Conservation (phyloP, 768 basidiomycete genomes). For the Amanita fuliginea region DNA sequence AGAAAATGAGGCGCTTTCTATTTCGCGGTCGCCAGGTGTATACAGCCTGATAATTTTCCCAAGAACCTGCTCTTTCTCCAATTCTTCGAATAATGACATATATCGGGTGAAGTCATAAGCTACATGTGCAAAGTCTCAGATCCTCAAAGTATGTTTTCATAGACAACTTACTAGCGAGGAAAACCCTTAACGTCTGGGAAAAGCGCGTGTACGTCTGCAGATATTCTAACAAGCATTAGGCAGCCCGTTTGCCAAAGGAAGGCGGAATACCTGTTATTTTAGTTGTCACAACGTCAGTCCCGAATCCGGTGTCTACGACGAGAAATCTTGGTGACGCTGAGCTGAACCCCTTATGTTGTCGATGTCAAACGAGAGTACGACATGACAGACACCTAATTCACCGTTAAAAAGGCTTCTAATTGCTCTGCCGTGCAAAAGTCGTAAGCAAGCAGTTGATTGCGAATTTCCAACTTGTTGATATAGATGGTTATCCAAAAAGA, state of each 20-base stretch:
- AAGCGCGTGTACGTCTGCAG: constrained; percentile 60
- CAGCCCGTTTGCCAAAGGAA: background rate
- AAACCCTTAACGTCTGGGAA: constrained; percentile 64
- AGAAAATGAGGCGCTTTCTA: constrained; percentile 34
- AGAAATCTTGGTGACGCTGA: constrained; percentile 64
- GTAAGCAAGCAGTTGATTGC: constrained; percentile 37
- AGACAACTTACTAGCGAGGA: constrained; percentile 48
- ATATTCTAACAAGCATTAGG: constrained; percentile 35
- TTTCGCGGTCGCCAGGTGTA: constrained; percentile 29
- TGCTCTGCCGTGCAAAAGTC: constrained; percentile 54
- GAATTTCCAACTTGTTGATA: constrained; percentile 49
- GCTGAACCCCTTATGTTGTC: constrained; percentile 44
- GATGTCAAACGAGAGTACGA: background rate
- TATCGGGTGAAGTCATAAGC: constrained; percentile 22
- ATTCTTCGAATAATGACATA: constrained; percentile 38
- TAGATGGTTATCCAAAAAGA: constrained; percentile 72
- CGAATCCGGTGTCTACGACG: constrained; percentile 57
- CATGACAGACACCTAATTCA: constrained; percentile 10
- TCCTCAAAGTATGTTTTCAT: background rate
- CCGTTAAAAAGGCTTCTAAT: constrained; percentile 55
- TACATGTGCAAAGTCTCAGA: background rate
- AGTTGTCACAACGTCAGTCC: constrained; percentile 46
- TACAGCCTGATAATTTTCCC: constrained; percentile 58
- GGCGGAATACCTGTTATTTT: constrained; percentile 55
- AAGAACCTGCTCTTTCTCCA: constrained; percentile 51